A percentile compares a stretch with the other conserved stretches of the same genome.
Conservation (phyloP, 2,329 filamentous ascomycete genomes). For the Cordyceps fumosorosea region DNA sequence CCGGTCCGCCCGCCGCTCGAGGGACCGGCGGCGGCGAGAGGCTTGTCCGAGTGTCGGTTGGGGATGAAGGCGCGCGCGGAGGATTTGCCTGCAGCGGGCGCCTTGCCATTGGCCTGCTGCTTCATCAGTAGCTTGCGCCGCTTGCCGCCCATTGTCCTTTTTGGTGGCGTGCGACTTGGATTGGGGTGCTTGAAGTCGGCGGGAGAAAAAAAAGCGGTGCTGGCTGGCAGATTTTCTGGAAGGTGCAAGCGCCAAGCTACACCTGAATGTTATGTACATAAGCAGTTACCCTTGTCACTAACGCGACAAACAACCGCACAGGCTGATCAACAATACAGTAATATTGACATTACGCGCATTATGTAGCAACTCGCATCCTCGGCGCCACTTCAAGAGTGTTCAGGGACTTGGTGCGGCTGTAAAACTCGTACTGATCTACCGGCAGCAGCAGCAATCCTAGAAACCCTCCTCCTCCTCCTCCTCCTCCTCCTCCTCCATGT, state of each 20-base stretch:
- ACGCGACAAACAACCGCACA: not conserved
- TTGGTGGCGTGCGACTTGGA: not conserved
- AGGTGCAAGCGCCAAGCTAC: too few species aligned
- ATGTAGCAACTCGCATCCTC: not conserved
- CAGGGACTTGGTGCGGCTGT: not conserved
- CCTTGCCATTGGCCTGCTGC: not conserved
- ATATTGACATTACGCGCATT: not conserved
- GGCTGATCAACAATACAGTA: not conserved
- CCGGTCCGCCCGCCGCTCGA: not conserved
- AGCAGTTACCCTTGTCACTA: not conserved
- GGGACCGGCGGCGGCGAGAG: conserved; percentile 1
- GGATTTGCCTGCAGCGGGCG: too few species aligned
- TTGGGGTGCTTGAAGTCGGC: not conserved
- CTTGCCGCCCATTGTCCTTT: conserved; percentile 2
- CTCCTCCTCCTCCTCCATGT: not conserved
- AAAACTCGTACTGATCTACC: not conserved
- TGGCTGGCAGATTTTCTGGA: not conserved
- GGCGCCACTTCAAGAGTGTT: not conserved
- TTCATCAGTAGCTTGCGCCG: conserved; percentile 6
- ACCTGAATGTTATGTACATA: too few species aligned
- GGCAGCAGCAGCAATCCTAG: not conserved
- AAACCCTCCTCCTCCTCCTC: not conserved
- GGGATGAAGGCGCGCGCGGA: conserved; percentile 3
- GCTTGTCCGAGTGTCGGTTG: conserved; percentile 11
- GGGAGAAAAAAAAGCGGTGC: conserved; percentile 5